Percentiles rank a stretch among this genome's conserved stretches.
Evolutionary conservation across 345 rosid species (phyloP).

Genomic region (Eutrema yunnanense): DNA sequence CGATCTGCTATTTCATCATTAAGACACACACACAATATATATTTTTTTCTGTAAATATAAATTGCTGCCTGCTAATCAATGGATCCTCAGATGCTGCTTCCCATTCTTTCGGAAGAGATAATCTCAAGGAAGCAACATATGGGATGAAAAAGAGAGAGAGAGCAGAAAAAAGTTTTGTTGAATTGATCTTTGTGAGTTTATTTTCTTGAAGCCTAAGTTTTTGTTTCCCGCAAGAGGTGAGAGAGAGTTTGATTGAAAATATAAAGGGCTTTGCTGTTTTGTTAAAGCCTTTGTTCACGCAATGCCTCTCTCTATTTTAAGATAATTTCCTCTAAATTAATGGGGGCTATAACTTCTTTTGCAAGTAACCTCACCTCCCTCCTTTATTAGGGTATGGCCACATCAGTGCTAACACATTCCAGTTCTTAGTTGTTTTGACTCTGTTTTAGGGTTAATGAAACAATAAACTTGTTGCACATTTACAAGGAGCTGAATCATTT

Average conservation of each 20-base stretch:
- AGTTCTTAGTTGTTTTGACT: constrained; percentile 19
- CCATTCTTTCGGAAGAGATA: background rate
- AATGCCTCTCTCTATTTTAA: constrained; percentile 24
- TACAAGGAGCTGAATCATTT: background rate
- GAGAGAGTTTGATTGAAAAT: constrained; percentile 20
- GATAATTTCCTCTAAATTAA: constrained; percentile 5
- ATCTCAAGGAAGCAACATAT: constrained; percentile 27
- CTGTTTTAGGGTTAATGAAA: background rate
- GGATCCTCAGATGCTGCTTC: constrained; percentile 27
- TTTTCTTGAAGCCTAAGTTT: constrained; percentile 21
- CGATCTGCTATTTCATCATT: constrained; percentile 25
- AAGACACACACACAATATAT: background rate
- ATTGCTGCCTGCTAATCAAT: constrained; percentile 19
- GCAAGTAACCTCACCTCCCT: constrained; percentile 11
- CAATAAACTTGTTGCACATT: background rate
- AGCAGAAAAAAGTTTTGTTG: constrained; percentile 18
- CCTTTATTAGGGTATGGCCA: constrained; percentile 22
- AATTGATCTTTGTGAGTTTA: background rate
- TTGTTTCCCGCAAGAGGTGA: constrained; percentile 17
- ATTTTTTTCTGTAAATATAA: background rate
- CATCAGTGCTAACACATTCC: constrained; percentile 12
- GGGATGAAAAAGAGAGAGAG: constrained; percentile 19
- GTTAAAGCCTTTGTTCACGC: constrained; percentile 25
- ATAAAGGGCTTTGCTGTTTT: constrained; percentile 26
- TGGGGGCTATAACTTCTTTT: constrained; percentile 7